Evolutionary conservation across 1,284 basidiomycete species (phyloP).

Genomic region (Sphagnurus paluster): DNA sequence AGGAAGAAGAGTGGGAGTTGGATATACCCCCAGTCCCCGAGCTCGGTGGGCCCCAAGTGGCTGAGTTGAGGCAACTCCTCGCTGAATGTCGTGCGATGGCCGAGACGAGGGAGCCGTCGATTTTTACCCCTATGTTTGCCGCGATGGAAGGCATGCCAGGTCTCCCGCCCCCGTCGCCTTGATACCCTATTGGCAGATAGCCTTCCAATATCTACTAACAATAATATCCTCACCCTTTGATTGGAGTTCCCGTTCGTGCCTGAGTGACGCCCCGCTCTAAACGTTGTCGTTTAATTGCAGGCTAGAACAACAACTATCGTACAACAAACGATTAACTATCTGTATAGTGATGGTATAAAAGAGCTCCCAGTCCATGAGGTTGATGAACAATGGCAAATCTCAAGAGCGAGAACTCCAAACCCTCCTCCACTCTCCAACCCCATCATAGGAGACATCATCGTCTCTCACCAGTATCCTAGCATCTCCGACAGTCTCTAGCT

Average conservation of each 20-base stretch:
- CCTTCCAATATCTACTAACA: too few species aligned
- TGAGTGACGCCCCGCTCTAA: too few species aligned
- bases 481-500: background rate
- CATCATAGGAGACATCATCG: background rate
- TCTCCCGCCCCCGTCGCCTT: background rate
- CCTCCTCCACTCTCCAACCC: background rate
- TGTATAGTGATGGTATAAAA: too few species aligned
- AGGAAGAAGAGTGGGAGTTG: constrained; percentile 24
- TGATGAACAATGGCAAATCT: too few species aligned
- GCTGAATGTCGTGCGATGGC: constrained; percentile 51
- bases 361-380: too few species aligned
- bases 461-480: background rate
- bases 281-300: too few species aligned
- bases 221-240: too few species aligned
- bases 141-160: constrained; percentile 14
- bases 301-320: too few species aligned
- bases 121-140: constrained; percentile 24
- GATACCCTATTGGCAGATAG: background rate
- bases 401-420: too few species aligned
- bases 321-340: too few species aligned
- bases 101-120: constrained; percentile 36
- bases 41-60: constrained; percentile 24
- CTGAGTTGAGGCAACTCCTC: constrained; percentile 46
- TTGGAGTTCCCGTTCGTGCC: too few species aligned
- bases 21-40: constrained; percentile 19